Evolutionary conservation across 169 alveolate species (phyloP), one percentile per base, ranked within the genome.

Genomic region (Cryptosporidium tyzzeri): DNA sequence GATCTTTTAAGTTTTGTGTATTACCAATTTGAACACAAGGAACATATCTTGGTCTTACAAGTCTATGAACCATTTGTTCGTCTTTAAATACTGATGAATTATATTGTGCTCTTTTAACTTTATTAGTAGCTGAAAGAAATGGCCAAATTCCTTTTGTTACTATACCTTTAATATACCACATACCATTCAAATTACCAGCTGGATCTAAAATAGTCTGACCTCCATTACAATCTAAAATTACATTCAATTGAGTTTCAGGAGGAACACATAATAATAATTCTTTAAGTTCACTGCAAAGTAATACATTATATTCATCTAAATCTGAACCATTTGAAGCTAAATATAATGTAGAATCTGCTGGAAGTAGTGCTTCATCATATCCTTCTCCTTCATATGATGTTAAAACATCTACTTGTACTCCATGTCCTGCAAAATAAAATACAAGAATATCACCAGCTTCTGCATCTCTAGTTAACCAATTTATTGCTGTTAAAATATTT

Each of bases 371-470:
- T 92, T 96, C 98, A 75, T 96, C 98, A 73, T 93, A 96, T 37
- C 98, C 98, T 75, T 96, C 98, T 10, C 97, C 98, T 61, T 96
- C 98, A 94, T 96, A 96, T 37, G 97, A 97, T 61, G 96, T 91
- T 95, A 96, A 91, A 62, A 95, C 96, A 71, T 96, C 98, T 18
- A 93, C 94, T 85, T 95, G 98, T 9, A 96, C 95, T 71, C 97
- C 92, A 91, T 96, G 97, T 26, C 98, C 98, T 61, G 98, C 94
- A 91, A 93, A 96, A 91, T 94, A 96, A 73, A 96, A 96, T 59
- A 96, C 93, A 35, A 93, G 93, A 45, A 94, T 86, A 92, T 94
- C 97, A 23, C 93, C 92, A 33, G 97, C 94, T 26, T 80, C 74
- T 2, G 96, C 93, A 70, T 92, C 95, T 65, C 94, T 84, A 21